Base-by-base conservation (phyloP, 495 filamentous ascomycete species). In the Neurospora hispaniola region DNA sequence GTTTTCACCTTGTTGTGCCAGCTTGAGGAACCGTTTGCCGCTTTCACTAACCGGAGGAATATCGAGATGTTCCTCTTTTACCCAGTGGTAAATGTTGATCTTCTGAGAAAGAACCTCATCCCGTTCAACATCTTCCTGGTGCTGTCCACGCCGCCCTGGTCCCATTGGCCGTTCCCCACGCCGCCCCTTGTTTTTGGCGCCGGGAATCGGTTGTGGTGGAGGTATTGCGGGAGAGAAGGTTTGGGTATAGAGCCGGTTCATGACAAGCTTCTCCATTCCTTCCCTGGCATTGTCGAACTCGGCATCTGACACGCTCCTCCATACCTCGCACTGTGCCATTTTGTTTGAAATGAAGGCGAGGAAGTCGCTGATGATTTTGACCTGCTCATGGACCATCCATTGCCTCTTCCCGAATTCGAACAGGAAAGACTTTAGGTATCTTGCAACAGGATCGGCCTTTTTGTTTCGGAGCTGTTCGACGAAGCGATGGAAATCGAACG, bases 341-440 rank as follows among this genome's bases (percentile, higher is more conserved):
- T 97, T 98, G 81, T 96, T 97, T 48, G 93, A 92, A 73, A 99
- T 99, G 75, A 99, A 99, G n/a, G 92, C 87, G 46, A 99, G 85
- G 77, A 99, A 99, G 79, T 99, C 96, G 71, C 93, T 89, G 73
- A 99, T 95, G 66, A 99, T 97, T 80, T 99, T 99, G 75, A 97
- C 94, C 80, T 99, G 96, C 81, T 99, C 96, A 78, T 98, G 96
- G 9, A 97, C 96, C 94, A 97, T 96, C 96, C 96, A 99, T 81
- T 98, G 96, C 76, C 93, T 93, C 82, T 99, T 99, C 12, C 91
- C 93, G 82, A 99, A 99, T 80, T 98, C 96, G 43, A 88, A 86
- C 14, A 99, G 84, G 78, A 99, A 99, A 7, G 95, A 98, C 66
- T 94, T 91, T 23, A 99, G 87, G 79, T 97, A 99, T 75, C 93